A percentile compares a stretch with the other conserved stretches of the same genome.
phyloP scores from a whole-genome alignment of 495 filamentous ascomycete species.

The Neurospora sp. region DNA sequence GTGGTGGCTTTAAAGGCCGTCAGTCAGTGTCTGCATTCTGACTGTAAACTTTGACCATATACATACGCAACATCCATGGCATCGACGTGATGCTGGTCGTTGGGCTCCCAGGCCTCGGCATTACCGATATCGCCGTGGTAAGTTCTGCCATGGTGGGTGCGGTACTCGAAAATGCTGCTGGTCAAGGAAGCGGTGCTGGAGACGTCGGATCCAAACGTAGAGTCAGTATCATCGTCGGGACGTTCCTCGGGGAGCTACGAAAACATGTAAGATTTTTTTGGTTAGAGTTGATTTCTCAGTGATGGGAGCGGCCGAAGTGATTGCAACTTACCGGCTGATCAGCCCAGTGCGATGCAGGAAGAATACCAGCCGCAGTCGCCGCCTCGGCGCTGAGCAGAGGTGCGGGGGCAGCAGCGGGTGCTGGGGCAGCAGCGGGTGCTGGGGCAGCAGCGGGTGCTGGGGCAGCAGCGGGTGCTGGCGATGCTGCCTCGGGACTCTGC shows the following conservation, averaged over 20 bases:
- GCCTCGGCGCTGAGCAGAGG: background rate
- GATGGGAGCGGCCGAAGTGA: background rate
- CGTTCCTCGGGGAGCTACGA: background rate
- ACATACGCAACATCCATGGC: constrained; percentile 12
- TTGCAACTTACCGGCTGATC: background rate
- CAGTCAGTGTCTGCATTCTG: background rate
- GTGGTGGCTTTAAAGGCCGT: constrained; percentile 13
- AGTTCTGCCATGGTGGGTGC: constrained; percentile 29
- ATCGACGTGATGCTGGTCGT: constrained; percentile 14
- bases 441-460: background rate
- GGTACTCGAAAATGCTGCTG: constrained; percentile 36
- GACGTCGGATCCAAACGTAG: background rate
- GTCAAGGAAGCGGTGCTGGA: constrained; percentile 32
- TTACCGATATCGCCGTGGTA: constrained; percentile 19
- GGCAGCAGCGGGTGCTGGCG: background rate
- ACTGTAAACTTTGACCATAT: background rate
- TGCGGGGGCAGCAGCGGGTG: too few relatives aligned
- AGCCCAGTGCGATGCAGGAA: constrained; percentile 1
- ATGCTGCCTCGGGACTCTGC: background rate
- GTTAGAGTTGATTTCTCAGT: background rate
- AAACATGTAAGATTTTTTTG: too few relatives aligned
- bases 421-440: too few relatives aligned
- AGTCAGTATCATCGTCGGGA: background rate
- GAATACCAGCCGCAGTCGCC: background rate
- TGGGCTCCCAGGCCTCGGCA: constrained; percentile 13